phyloP scores from a whole-genome alignment of 177 flowering plant genomes.

The Vitis hybrid region DNA sequence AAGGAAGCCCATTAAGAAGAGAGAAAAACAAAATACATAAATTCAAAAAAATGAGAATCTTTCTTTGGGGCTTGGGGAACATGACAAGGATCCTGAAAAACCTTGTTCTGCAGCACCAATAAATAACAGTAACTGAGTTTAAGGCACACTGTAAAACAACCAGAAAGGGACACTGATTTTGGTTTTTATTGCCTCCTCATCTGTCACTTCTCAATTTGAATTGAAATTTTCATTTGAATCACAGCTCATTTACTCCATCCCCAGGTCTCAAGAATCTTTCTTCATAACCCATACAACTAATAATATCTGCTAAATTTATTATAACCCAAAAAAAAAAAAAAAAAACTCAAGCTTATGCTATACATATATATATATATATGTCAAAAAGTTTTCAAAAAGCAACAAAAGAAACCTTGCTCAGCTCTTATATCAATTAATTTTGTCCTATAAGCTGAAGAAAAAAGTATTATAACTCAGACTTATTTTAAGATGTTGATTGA shows the following conservation, averaged over 20 bases:
- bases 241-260: neutral
- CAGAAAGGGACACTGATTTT: neutral
- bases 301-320: no score
- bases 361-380: no score
- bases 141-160: neutral
- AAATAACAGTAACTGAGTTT: neutral
- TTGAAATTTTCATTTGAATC: conserved; percentile 4
- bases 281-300: neutral
- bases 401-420: no score
- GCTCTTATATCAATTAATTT: no score
- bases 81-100: conserved; percentile 18
- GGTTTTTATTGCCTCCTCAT: neutral
- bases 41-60: conserved; percentile 17
- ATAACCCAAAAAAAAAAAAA: no score
- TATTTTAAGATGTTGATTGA: no score
- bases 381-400: no score
- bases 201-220: neutral
- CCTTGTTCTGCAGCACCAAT: conserved; percentile 3
- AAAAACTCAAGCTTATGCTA: no score
- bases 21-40: neutral
- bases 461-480: no score
- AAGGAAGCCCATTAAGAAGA: conserved; percentile 4
- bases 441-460: no score
- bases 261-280: neutral
- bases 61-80: conserved; percentile 16